Evolutionary conservation across 176 grass and related monocot genomes (phyloP), one percentile per base, ranked within the genome.

Genomic region (Neostapfia colusana): DNA sequence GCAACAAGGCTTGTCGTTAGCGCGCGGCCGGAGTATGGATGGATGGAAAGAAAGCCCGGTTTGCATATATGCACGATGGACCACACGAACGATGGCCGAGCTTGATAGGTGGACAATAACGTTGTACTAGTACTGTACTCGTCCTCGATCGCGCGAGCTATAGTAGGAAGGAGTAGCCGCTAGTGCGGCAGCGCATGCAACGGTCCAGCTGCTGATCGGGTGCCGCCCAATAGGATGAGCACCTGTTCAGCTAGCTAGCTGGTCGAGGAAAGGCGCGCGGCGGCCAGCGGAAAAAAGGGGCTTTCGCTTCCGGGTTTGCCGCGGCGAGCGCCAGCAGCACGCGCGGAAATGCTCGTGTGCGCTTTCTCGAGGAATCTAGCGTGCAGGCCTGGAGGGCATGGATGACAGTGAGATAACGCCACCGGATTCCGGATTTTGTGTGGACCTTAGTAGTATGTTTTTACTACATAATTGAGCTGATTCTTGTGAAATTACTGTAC

Each of bases 271-370:
- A 80, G 55, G 57, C 21, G 60, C 15, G 42, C 60, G 25, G 43
- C 59, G 53, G 39, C 49, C 17, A 8, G 42, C 70, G 10, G 53
- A 51, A 2, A 6, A 75, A 86, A 62, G 77, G 17, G 11, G 14
- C 24, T 79, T 80, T 86, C 73, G 42, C 16, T 46, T 24, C 58
- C 53, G 70, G 42, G 48, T 63, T 62, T 86, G 84, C 78, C 70
- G 63, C 41, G 70, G 51, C 35, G 41, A 53, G 50, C 10, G 70
- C 40, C 69, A 67, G 46, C 62, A 80, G 63, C 77, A 68, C 51
- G 76, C 83, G 68, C 68, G 67, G 8, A 3, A 38, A 14, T 10
- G 16, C 1, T 31, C 3, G 7, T 24, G 5, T 24, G 21, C 15
- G 15, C 20, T 65, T 66, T 53, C 23, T 46, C 9, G 16, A 0